Percentiles rank a stretch among this genome's conserved stretches.
These are phyloP conservation scores for Nothophytophthora sp. DNA, from an alignment of 352 stramenopile species.

Conservation along the genomic window DNA sequence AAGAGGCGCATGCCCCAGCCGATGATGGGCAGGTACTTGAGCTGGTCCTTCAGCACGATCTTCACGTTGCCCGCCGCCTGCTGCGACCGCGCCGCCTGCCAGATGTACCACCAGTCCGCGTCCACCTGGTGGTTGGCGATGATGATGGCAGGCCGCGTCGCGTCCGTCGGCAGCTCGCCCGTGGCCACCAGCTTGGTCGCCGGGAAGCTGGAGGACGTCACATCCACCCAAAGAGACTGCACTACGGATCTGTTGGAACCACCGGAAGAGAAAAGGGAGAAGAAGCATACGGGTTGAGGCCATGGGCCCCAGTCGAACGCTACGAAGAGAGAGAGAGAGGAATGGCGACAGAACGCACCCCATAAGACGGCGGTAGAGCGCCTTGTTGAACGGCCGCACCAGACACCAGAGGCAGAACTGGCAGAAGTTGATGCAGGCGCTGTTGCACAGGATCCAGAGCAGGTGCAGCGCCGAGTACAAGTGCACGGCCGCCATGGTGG, in stretches of 20 bases:
- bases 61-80: constrained; percentile 84
- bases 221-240: constrained; percentile 86
- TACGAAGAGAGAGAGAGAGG: neutral
- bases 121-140: constrained; percentile 93
- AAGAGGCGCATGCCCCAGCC: constrained; percentile 91
- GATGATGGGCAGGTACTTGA: constrained; percentile 88
- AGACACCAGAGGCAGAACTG: constrained; percentile 85
- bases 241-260: constrained; percentile 39
- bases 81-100: constrained; percentile 71
- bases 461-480: constrained; percentile 76
- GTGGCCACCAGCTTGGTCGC: constrained; percentile 82
- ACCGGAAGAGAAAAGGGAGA: constrained; percentile 3
- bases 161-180: constrained; percentile 77
- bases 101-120: constrained; percentile 94
- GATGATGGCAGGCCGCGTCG: constrained; percentile 80
- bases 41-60: constrained; percentile 91
- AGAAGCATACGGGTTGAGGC: too few species aligned
- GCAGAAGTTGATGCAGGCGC: constrained; percentile 75
- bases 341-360: constrained; percentile 30
- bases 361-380: constrained; percentile 81
- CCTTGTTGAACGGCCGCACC: constrained; percentile 80
- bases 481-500: constrained; percentile 60
- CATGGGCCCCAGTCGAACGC: too few species aligned
- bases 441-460: constrained; percentile 87
- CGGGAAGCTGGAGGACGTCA: constrained; percentile 84